Evolutionary conservation across 208 protist genomes (phyloP).

Genomic region (Zelonia costaricensis): DNA sequence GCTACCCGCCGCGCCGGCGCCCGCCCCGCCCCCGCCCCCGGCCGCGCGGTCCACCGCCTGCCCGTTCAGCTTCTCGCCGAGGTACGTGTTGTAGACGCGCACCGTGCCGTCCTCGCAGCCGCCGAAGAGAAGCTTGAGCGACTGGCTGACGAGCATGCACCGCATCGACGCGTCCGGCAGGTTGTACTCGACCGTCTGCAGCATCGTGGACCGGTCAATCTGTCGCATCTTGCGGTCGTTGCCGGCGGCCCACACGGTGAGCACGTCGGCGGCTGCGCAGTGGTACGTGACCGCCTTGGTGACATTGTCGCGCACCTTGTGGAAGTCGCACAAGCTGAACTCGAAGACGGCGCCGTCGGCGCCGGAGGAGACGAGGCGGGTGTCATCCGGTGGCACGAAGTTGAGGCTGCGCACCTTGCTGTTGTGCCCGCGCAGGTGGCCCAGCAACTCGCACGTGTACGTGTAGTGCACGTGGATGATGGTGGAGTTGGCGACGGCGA

Average conservation of each 20-base stretch:
- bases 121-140: constrained; percentile 93
- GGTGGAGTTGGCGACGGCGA: constrained; percentile 95
- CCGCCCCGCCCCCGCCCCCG: not conserved
- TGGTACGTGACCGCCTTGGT: constrained; percentile 94
- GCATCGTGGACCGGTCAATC: constrained; percentile 72
- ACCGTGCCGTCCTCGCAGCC: constrained; percentile 94
- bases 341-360: constrained; percentile 96
- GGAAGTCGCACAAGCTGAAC: constrained; percentile 93
- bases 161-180: constrained; percentile 71
- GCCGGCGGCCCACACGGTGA: constrained; percentile 92
- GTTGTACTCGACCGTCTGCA: constrained; percentile 69
- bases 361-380: constrained; percentile 88
- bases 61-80: constrained; percentile 71
- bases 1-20: not conserved
- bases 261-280: constrained; percentile 75
- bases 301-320: constrained; percentile 92
- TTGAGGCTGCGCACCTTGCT: constrained; percentile 90
- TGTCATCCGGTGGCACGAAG: constrained; percentile 93
- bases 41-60: constrained; percentile 37
- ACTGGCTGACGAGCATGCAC: constrained; percentile 85
- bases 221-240: constrained; percentile 94
- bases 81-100: constrained; percentile 90
- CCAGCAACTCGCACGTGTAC: constrained; percentile 95
- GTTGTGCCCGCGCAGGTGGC: constrained; percentile 95
- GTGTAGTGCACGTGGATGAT: constrained; percentile 97